Evolutionary conservation across 2,329 filamentous ascomycete species (phyloP), one percentile per base, ranked within the genome.

Genomic region (Fusarium citri): DNA sequence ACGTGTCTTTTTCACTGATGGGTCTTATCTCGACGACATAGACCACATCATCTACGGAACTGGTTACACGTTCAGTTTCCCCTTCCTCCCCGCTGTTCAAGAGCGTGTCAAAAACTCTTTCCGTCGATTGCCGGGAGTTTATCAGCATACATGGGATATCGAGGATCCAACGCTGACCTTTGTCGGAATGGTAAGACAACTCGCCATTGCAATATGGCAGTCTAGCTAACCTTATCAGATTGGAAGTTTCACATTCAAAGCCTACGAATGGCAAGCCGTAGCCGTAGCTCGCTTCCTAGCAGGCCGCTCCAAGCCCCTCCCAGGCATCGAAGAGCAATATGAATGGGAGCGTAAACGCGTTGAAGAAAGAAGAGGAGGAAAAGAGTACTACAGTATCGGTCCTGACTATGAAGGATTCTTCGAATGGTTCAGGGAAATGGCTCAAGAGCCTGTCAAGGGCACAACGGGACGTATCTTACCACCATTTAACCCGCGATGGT

Each of bases 241-340:
- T n/a, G 61, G 45, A 8, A 67, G 71, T 5, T 73, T 73, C 31
- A 73, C 71, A 0, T 73, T 73, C 22, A 67, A 69, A 3, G 71
- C 68, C 11, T 73, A 72, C 3, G 71, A 73, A 28, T 73, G 66
- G 63, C 71, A 73, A 20, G 69, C 65, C 0, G 71, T 68, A 11
- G 71, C 71, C 1, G 41, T 73, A 1, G 62, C 68, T 3, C 57
- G 71, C 7, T 59, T 64, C 30, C 41, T 72, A 0, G 64, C 68
- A 1, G 58, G 66, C 2, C 61, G 61, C 9, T 40, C 61, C 2
- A 64, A 59, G 6, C 55, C 68, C 1, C 48, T 72, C 0, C 71
- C 68, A 0, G 45, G 58, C 9, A 30, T 64, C 4, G 42, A 46
- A 4, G 37, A 59, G 8, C 71, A 73, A 11, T 55, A 72, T 0